Evolutionary conservation across 805 yeast species (phyloP), one percentile per base, ranked within the genome.

Genomic region (Debaryomyces hansenii): DNA sequence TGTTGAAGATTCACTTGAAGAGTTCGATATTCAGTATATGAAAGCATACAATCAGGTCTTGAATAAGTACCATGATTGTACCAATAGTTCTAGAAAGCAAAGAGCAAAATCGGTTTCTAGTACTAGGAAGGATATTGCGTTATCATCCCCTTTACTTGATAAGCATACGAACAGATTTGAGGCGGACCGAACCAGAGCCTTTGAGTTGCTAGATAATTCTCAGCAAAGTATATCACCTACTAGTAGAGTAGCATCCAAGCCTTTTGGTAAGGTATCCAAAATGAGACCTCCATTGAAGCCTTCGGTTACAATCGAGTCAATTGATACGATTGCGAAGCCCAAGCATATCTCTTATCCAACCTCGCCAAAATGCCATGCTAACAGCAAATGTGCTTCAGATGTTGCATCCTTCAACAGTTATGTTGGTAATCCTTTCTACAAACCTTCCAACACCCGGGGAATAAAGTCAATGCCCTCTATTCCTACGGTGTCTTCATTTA

Each of bases 141-240:
- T 62, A 32, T 57, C 63, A 18, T 58, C 63, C 16, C 66, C 66
- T n/a, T 51, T 62, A 37, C 42, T 55, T 33, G 62, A 54, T 21
- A 45, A 49, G 14, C 14, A 11, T 12, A 31, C 28, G 40, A 42
- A 29, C 49, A 40, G 29, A 15, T 20, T 14, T n/a, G 14, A n/a
- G 16, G 14, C 11, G 11, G 18, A 27, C 11, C 18, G 9, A 7
- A 12, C 12, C 37, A 35, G 16, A 35, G 37, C 38, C 31, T 28
- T 10, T 12, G 12, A 28, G 16, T 31, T 14, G 4, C 14, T n/a
- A 4, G 4, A 14, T 5, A 14, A 31, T n/a, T 14, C 34, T 14
- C 34, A 9, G 11, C 6, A n/a, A 6, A 31, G 34, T 6, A 14
- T 6, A 31, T 31, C 34, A 31, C 34, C 34, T n/a, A 31, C 34